Evolutionary conservation across 202 grass and related monocot genomes (phyloP), one percentile per base, ranked within the genome.

Genomic region (Eragrostis tef): DNA sequence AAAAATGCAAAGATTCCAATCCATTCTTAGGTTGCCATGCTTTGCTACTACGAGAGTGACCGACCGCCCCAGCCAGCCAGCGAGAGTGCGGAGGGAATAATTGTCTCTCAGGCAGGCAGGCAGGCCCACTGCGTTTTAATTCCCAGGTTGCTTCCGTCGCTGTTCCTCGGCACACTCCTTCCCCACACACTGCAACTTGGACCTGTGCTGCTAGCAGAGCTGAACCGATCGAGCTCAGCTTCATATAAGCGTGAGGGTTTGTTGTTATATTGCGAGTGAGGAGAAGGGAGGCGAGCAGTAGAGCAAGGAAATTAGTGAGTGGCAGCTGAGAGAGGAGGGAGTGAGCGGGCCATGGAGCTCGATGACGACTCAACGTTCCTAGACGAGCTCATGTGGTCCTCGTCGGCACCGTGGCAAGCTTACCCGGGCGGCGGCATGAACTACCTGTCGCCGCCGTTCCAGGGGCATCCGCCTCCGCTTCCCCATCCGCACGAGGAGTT

Each of bases 291-390:
- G 16, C 49, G 49, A 27, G 43, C n/a, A 48, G 36, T 12, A 57
- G 27, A 64, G 7, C 5, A 29, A 62, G 36, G 64, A 17, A 66
- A 45, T 1, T 1, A 79, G 2, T 9, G 25, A 25, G 42, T 8
- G 46, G 54, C 73, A 56, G 3, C 25, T 25, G 19, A 3, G 51
- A n/a, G 44, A 15, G 17, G 2, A 17, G 31, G 6, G 27, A 63
- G 12, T 42, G 44, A 1, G 6, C 4, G 6, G 26, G 36, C 47
- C 52, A 97, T 98, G 94, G 94, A 94, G 81, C 84, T 94, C 15
- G 94, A 94, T 47, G 92, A 98, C 85, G 86, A 88, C n/a, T n/a
- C n/a, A 27, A 84, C 85, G 14, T 91, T 98, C 86, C 45, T 93
- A 45, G 90, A 98, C 48, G 94, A 98, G 86, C 94, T 98, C 34